Percentiles rank a stretch among this genome's conserved stretches.
These are phyloP conservation scores for Penicillium atrosanguineum DNA, from an alignment of 495 filamentous ascomycete genomes.

Conservation along the genomic window DNA sequence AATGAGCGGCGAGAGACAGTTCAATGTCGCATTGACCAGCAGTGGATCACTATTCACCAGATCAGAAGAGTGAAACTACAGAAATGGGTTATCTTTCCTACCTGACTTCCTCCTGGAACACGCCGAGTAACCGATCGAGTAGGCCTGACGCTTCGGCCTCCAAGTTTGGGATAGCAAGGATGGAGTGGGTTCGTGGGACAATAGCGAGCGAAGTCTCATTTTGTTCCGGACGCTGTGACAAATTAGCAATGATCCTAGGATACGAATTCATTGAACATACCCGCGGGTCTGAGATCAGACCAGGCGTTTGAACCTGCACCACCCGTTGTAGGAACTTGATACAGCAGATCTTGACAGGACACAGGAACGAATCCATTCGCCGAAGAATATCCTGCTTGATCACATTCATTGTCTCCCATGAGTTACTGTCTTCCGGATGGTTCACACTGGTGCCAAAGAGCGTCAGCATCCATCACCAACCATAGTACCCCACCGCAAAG, in stretches of 20 bases:
- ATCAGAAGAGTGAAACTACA: constrained; percentile 7
- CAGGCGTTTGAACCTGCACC: constrained; percentile 86
- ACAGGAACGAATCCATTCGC: constrained; percentile 79
- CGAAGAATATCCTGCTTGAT: constrained; percentile 87
- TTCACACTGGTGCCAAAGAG: constrained; percentile 61
- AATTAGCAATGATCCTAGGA: constrained; percentile 24
- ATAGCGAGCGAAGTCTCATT: constrained; percentile 85
- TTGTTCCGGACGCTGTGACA: constrained; percentile 66
- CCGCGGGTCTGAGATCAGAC: constrained; percentile 77
- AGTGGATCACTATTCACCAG: constrained; percentile 67
- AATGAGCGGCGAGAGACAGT: constrained; percentile 76
- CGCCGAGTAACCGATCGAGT: constrained; percentile 81
- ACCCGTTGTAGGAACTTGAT: constrained; percentile 96
- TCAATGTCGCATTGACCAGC: constrained; percentile 88
- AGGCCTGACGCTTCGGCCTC: constrained; percentile 90
- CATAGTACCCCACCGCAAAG: not conserved
- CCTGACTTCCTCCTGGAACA: constrained; percentile 83
- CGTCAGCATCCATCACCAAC: constrained; percentile 27
- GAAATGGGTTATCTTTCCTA: constrained; percentile 34
- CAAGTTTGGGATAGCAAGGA: constrained; percentile 72
- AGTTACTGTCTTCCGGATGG: constrained; percentile 70
- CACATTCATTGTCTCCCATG: constrained; percentile 82
- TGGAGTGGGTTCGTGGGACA: constrained; percentile 76
- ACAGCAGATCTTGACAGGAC: constrained; percentile 82
- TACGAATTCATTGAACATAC: constrained; percentile 48